Evolutionary conservation across 768 basidiomycete species (phyloP).

Genomic region (Rhodosporidiobolus sp.): DNA sequence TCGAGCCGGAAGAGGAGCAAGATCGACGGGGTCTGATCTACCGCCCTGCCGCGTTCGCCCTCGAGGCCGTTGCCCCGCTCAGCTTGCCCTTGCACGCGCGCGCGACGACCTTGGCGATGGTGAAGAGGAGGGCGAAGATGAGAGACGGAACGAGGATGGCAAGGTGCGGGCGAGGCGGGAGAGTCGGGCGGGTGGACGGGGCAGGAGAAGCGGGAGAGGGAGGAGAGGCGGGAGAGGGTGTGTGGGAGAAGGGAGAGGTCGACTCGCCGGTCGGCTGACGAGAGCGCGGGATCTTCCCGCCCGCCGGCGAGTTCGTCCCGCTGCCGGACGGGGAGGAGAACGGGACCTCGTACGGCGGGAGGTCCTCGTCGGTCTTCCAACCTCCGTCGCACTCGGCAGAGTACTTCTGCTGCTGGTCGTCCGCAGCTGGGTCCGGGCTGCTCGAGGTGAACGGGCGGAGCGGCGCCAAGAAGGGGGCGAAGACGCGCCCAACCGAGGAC

Average conservation of each 20-base stretch:
- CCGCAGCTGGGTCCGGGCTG: not conserved
- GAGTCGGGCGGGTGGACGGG: not conserved
- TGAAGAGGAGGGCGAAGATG: conserved; percentile 25
- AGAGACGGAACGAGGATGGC: conserved; percentile 29
- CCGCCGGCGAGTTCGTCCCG: conserved; percentile 9
- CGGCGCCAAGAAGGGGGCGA: not conserved
- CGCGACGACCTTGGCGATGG: conserved; percentile 13
- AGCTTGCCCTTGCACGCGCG: not conserved
- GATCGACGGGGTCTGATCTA: too few relatives aligned
- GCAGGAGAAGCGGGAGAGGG: not conserved
- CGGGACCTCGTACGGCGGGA: conserved; percentile 19
- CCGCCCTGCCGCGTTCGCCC: not conserved
- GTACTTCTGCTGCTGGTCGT: not conserved
- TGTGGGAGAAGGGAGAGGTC: too few relatives aligned
- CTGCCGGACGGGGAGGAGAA: conserved; percentile 2
- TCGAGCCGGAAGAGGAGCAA: not conserved
- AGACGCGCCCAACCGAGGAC: too few relatives aligned
- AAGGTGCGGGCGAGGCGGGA: conserved; percentile 34
- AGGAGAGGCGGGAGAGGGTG: not conserved
- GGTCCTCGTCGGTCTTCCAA: conserved; percentile 35
- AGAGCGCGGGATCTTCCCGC: not conserved
- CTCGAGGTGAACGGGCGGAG: not conserved
- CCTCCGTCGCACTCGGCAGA: not conserved
- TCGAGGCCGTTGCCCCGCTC: not conserved
- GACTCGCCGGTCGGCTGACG: not conserved